Evolutionary conservation across 768 basidiomycete genomes (phyloP).

Genomic region (Suillus clintonianus): DNA sequence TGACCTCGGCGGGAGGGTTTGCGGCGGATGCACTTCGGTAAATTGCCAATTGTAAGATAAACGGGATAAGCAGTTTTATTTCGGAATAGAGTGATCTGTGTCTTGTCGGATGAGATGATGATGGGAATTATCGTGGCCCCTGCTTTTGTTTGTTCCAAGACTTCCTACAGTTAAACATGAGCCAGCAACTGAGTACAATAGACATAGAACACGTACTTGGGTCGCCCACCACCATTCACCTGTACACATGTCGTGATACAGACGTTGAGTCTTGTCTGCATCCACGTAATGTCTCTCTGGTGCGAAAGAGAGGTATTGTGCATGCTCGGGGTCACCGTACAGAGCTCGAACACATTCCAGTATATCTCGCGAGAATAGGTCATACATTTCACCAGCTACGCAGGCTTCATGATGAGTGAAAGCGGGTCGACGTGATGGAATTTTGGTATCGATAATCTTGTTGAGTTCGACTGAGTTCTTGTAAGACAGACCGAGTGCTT

Average conservation of each 20-base stretch:
- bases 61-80: constrained; percentile 21
- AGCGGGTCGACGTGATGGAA: constrained; percentile 19
- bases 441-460: constrained; percentile 31
- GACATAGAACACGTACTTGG: constrained; percentile 36
- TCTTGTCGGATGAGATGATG: constrained; percentile 27
- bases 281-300: constrained; percentile 43
- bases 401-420: constrained; percentile 27
- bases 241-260: constrained; percentile 47
- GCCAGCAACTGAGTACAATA: background rate
- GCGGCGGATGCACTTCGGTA: constrained; percentile 34
- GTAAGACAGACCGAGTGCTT: constrained; percentile 1
- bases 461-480: constrained; percentile 23
- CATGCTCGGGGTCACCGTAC: constrained; percentile 36
- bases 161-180: constrained; percentile 4
- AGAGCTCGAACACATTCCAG: constrained; percentile 39
- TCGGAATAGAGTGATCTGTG: constrained; percentile 15
- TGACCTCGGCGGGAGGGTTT: background rate
- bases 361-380: constrained; percentile 37
- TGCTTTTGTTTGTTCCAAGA: constrained; percentile 14
- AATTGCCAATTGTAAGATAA: constrained; percentile 34
- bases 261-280: constrained; percentile 16
- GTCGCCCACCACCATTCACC: constrained; percentile 54
- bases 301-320: constrained; percentile 27
- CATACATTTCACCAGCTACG: constrained; percentile 31
- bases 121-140: constrained; percentile 5